A percentile compares a stretch with the other conserved stretches of the same genome.
These are phyloP conservation scores for Jatropha curcas DNA, from an alignment of 345 rosid species.

Conservation along the genomic window DNA sequence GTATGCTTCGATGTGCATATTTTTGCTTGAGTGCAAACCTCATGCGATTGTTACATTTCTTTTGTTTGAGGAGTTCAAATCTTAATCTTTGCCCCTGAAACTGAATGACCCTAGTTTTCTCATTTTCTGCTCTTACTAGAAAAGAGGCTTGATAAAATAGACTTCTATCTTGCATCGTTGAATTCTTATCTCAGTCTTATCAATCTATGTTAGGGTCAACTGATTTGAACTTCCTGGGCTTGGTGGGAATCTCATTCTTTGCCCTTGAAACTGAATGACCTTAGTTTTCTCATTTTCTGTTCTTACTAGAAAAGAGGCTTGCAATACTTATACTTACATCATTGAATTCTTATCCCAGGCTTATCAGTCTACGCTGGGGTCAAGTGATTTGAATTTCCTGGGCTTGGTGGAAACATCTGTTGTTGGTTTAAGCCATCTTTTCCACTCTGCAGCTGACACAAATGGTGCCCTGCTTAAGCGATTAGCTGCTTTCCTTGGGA, in stretches of 20 bases:
- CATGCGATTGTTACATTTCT: slow-evolving; percentile 3
- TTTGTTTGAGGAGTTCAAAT: neutral
- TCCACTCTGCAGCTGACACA: slow-evolving; percentile 53
- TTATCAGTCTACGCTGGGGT: slow-evolving; percentile 23
- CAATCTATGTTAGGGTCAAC: slow-evolving; percentile 24
- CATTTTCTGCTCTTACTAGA: neutral
- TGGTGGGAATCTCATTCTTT: too few species aligned
- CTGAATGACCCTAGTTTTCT: neutral
- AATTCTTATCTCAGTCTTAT: slow-evolving; percentile 33
- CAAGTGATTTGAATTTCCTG: slow-evolving; percentile 40
- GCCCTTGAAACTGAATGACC: too few species aligned
- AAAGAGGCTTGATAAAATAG: slow-evolving; percentile 9
- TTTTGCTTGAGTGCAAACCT: slow-evolving; percentile 1
- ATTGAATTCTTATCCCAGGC: slow-evolving; percentile 37
- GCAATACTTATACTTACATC: too few species aligned
- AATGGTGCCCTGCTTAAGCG: slow-evolving; percentile 67
- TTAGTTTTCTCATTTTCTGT: too few species aligned
- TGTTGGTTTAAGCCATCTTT: slow-evolving; percentile 85
- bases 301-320: too few species aligned
- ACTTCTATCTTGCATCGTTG: slow-evolving; percentile 1
- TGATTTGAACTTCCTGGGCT: slow-evolving; percentile 48
- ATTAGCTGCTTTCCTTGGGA: slow-evolving; percentile 63
- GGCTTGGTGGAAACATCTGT: slow-evolving; percentile 78
- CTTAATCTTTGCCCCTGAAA: neutral
- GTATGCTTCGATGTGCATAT: neutral